Base-by-base conservation (phyloP, 2,329 filamentous ascomycete genomes). In the Fusarium zealandicum region DNA sequence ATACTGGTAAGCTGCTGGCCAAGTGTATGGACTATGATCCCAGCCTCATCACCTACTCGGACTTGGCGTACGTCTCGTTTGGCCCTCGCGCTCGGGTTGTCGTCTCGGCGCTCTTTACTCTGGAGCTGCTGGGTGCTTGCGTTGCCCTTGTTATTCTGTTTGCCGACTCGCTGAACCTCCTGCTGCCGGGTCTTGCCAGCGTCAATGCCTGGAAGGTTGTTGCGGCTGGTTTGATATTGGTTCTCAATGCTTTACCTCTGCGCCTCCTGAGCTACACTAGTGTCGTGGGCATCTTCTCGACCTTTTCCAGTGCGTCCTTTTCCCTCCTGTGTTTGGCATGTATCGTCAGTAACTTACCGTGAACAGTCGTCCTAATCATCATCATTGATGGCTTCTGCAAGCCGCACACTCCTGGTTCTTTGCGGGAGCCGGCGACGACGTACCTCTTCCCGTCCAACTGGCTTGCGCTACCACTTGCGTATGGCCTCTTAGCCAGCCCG, bases 91-190 rank as follows among this genome's bases (percentile, higher is more conserved):
- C 92, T 30, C 88, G 93, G 30, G 79, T 96, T 28, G 83, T 89
- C 25, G 93, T 91, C 7, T 96, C 92, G 57, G 78, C 96, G 1
- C 80, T 98, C 13, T 98, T 98, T 75, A 92, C 88, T 10, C 72
- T 98, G 36, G 93, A 98, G 73, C 81, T 98, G 20, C 75, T 96
- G 27, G 93, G 90, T 7, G 90, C 92, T 17, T 96, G 91, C 69
- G 93, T 98, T 25, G 93, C 93, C 3, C 81, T 96, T 4, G 84
- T 96, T 27, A 90, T 96, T 16, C 82, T 97, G n/a, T 98, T 98
- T 72, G 90, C 91, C 44, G 95, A 98, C 75, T 96, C 90, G 37
- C 81, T 98, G 65, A 79, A 90, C 66, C 83, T 90, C 12, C 76
- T 98, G 16, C 84, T 97, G 43, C 90, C 92, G 0, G 86, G 83